These are phyloP conservation scores for Beta macrorhiza DNA, from an alignment of 179 eudicot species.

Conservation along the genomic window DNA sequence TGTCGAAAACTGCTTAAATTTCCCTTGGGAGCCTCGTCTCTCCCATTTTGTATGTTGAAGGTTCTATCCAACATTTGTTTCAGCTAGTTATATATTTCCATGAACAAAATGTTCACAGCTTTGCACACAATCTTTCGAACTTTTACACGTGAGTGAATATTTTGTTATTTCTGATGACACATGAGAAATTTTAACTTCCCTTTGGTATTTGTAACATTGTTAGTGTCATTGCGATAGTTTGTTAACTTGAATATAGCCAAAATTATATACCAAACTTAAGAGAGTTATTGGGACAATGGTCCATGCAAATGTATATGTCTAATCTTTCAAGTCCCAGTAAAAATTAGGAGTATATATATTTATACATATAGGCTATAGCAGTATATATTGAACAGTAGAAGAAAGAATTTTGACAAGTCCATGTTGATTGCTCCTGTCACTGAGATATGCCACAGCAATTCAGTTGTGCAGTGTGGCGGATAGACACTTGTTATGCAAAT, in stretches of 20 bases:
- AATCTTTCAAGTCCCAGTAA: slow-evolving; percentile 15
- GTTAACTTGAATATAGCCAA: background rate
- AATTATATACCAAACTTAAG: background rate
- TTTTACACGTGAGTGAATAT: no score
- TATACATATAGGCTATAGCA: no score
- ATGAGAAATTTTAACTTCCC: no score
- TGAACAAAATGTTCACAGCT: no score
- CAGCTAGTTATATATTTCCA: no score
- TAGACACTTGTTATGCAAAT: slow-evolving; percentile 33
- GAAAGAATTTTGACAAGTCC: slow-evolving; percentile 34
- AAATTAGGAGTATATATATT: no score
- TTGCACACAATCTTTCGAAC: no score
- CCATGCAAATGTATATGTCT: slow-evolving; percentile 31
- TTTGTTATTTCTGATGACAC: no score
- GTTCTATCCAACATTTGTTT: background rate
- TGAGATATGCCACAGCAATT: slow-evolving; percentile 42
- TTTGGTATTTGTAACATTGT: no score
- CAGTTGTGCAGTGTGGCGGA: slow-evolving; percentile 37
- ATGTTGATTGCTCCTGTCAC: slow-evolving; percentile 33
- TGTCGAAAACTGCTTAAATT: no score
- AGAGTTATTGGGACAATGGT: slow-evolving; percentile 2
- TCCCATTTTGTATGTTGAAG: background rate
- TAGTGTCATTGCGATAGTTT: background rate
- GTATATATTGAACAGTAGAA: background rate
- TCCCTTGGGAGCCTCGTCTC: background rate